Evolutionary conservation across 805 yeast genomes (phyloP).

Genomic region (Scheffersomyces ergatensis): DNA sequence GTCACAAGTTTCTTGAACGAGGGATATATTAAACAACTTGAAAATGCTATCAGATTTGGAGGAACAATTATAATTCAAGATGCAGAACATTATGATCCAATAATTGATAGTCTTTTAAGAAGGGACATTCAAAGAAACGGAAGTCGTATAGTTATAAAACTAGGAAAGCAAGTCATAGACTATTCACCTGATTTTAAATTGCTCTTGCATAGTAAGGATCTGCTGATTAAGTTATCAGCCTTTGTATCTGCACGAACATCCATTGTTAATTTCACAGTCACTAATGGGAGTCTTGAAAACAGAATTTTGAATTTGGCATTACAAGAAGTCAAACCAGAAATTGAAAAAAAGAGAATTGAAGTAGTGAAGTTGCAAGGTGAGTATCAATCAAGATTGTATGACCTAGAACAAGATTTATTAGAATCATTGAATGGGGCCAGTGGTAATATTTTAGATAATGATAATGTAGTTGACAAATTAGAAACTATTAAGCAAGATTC

Average conservation of each 20-base stretch:
- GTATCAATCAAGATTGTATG: constrained; percentile 51
- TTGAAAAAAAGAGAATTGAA: constrained; percentile 56
- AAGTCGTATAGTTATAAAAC: constrained; percentile 58
- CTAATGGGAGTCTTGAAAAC: constrained; percentile 61
- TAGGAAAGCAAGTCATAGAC: constrained; percentile 68
- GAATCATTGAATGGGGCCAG: constrained; percentile 52
- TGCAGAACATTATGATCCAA: constrained; percentile 79
- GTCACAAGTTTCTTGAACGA: constrained; percentile 72
- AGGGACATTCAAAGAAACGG: constrained; percentile 64
- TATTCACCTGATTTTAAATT: constrained; percentile 62
- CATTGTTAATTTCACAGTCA: constrained; percentile 69
- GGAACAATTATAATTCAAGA: constrained; percentile 70
- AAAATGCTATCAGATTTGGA: constrained; percentile 83
- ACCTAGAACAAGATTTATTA: constrained; percentile 59
- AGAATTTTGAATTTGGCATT: constrained; percentile 61
- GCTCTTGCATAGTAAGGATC: constrained; percentile 60
- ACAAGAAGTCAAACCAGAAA: constrained; percentile 58
- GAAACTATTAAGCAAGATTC: constrained; percentile 69
- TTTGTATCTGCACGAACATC: constrained; percentile 63
- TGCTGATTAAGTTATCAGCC: constrained; percentile 43
- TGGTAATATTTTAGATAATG: constrained; percentile 69
- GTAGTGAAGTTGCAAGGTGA: constrained; percentile 57
- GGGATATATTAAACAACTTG: constrained; percentile 64
- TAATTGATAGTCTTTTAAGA: constrained; percentile 59
- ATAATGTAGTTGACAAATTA: constrained; percentile 54